phyloP scores from a whole-genome alignment of 805 yeast genomes.

The Candida alai region DNA sequence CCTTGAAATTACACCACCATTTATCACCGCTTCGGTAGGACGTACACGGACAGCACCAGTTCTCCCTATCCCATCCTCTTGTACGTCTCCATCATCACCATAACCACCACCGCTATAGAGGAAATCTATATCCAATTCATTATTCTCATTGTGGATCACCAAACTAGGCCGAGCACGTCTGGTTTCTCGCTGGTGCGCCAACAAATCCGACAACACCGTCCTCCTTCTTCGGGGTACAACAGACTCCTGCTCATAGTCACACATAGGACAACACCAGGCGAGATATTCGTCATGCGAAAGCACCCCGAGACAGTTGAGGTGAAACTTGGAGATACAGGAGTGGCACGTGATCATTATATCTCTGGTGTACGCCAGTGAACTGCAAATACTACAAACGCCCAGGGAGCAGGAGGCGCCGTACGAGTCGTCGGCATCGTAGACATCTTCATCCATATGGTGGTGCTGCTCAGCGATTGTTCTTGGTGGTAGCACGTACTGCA shows the following conservation, averaged over 20 bases:
- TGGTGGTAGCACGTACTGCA: constrained; percentile 28
- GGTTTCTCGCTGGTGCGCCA: background rate
- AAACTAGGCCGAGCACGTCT: constrained; percentile 13
- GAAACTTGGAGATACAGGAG: constrained; percentile 7
- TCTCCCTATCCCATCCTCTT: constrained; percentile 2
- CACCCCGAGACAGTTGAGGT: constrained; percentile 7
- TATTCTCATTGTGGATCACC: constrained; percentile 26
- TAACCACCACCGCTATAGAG: constrained; percentile 15
- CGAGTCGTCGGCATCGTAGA: constrained; percentile 1
- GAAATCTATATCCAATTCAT: constrained; percentile 30
- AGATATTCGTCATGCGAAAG: constrained; percentile 6
- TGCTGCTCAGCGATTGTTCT: constrained; percentile 2
- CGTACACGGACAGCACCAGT: background rate
- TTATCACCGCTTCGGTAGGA: constrained; percentile 18
- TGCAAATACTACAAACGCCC: constrained; percentile 14
- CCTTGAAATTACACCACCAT: constrained; percentile 38
- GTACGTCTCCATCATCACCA: constrained; percentile 1
- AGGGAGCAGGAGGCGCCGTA: background rate
- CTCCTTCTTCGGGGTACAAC: constrained; percentile 3
- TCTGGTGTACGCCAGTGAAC: background rate
- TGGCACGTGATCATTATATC: constrained; percentile 5
- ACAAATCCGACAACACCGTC: constrained; percentile 1
- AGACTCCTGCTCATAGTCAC: constrained; percentile 40
- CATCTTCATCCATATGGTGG: constrained; percentile 1
- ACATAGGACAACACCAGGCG: constrained; percentile 50